These are phyloP conservation scores for Aspergillus sp. DNA, from an alignment of 2,329 filamentous ascomycete species.

Conservation along the genomic window DNA sequence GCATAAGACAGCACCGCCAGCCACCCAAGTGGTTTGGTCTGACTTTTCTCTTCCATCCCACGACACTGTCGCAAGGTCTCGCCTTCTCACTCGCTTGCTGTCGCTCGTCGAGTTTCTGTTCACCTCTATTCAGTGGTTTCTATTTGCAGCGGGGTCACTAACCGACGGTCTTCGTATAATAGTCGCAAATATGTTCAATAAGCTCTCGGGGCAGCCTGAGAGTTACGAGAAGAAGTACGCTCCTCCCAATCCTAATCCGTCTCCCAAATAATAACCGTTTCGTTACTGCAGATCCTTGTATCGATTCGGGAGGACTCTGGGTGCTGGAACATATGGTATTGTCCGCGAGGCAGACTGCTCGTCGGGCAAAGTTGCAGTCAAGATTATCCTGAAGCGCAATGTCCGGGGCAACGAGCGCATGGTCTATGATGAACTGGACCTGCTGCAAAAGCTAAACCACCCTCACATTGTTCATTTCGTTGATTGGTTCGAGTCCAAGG, in stretches of 20 bases:
- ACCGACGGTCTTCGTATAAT: background rate
- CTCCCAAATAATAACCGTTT: slow-evolving; percentile 11
- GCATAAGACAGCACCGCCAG: background rate
- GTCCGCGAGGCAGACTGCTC: slow-evolving; percentile 90
- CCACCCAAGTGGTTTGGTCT: background rate
- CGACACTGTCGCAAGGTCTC: background rate
- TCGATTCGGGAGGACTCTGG: slow-evolving; percentile 87
- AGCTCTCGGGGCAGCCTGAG: slow-evolving; percentile 93
- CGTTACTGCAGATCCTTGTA: slow-evolving; percentile 70
- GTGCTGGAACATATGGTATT: slow-evolving; percentile 96
- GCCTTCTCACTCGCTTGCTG: background rate
- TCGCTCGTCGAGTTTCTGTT: background rate
- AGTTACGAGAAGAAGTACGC: slow-evolving; percentile 97
- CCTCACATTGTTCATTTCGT: slow-evolving; percentile 96
- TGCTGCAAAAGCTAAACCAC: slow-evolving; percentile 88
- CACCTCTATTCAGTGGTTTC: background rate
- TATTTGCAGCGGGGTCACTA: slow-evolving; percentile 1
- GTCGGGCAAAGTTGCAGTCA: slow-evolving; percentile 82
- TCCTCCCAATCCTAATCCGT: slow-evolving; percentile 1
- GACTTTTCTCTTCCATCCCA: background rate
- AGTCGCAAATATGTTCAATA: slow-evolving; percentile 91
- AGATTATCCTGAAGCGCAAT: slow-evolving; percentile 99
- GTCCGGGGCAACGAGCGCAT: slow-evolving; percentile 97
- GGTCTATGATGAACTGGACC: slow-evolving; percentile 95
- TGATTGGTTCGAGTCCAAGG: slow-evolving; percentile 98